Percentiles rank a stretch among this genome's conserved stretches.
These are phyloP conservation scores for Castanea crenata DNA, from an alignment of 306 rosid species.

Conservation along the genomic window DNA sequence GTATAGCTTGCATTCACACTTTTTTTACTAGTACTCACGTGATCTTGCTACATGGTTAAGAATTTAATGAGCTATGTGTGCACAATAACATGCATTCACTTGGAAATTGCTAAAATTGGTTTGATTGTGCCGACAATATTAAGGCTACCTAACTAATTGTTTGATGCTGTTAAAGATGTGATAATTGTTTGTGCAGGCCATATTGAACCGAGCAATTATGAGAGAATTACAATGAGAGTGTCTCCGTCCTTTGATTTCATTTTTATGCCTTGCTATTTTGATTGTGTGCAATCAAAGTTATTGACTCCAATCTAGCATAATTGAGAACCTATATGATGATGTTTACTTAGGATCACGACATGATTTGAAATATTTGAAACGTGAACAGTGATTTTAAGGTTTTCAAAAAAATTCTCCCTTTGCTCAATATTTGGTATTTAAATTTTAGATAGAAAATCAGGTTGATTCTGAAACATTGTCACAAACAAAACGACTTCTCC, in stretches of 20 bases:
- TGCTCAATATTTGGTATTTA: neutral
- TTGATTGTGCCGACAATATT: neutral
- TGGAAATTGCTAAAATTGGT: neutral
- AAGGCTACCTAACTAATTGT: neutral
- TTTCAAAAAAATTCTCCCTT: neutral
- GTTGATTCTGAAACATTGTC: neutral
- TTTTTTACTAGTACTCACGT: too few species aligned
- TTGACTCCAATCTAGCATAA: conserved; percentile 2
- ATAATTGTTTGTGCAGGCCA: neutral
- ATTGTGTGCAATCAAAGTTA: conserved; percentile 1
- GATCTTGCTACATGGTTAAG: too few species aligned
- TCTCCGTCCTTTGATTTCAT: conserved; percentile 15
- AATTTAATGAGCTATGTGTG: too few species aligned
- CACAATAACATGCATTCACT: too few species aligned
- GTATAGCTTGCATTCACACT: too few species aligned
- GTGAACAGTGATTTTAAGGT: neutral
- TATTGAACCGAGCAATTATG: neutral
- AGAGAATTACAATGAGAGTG: neutral
- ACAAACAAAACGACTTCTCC: too few species aligned
- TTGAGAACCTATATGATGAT: conserved; percentile 12
- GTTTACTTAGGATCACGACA: neutral
- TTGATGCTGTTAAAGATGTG: neutral
- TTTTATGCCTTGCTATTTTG: neutral
- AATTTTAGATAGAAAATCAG: too few species aligned
- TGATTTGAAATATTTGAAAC: neutral